phyloP scores from a whole-genome alignment of 2,329 filamentous ascomycete genomes.

The Thielaviopsis populi region DNA sequence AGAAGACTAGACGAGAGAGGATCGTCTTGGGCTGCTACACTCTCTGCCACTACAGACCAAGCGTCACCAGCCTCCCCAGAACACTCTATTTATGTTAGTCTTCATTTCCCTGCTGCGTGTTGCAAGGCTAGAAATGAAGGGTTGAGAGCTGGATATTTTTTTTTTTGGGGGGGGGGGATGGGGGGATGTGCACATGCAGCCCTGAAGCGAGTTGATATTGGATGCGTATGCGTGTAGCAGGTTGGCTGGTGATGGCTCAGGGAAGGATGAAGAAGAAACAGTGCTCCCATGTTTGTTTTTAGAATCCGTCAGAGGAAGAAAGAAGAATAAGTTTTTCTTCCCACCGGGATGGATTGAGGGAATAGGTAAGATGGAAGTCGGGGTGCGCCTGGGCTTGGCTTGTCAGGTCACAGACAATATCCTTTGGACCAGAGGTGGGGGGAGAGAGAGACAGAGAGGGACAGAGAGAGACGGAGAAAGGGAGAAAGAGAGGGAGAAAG shows the following conservation, averaged over 20 bases:
- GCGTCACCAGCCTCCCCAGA: background rate
- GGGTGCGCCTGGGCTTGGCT: background rate
- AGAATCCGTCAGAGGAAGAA: background rate
- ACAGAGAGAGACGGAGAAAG: no score
- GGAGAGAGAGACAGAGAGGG: background rate
- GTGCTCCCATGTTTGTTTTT: background rate
- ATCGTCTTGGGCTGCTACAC: background rate
- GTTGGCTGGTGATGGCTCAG: background rate
- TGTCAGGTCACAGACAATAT: conserved; percentile 1
- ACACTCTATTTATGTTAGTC: background rate
- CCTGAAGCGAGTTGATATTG: background rate
- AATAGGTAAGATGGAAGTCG: conserved; percentile 5
- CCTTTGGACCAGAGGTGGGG: background rate
- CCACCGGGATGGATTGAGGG: conserved; percentile 15
- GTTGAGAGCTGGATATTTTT: background rate
- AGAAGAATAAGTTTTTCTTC: conserved; percentile 3
- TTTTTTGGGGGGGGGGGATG: background rate
- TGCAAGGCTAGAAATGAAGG: background rate
- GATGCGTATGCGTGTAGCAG: background rate
- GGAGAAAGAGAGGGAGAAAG: no score
- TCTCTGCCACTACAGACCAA: background rate
- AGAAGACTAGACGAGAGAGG: background rate
- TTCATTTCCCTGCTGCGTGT: background rate
- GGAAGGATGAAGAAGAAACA: conserved; percentile 3
- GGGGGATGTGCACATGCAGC: background rate